phyloP scores from a whole-genome alignment of 1,284 basidiomycete genomes.

The Sanghuangporus weigelae region DNA sequence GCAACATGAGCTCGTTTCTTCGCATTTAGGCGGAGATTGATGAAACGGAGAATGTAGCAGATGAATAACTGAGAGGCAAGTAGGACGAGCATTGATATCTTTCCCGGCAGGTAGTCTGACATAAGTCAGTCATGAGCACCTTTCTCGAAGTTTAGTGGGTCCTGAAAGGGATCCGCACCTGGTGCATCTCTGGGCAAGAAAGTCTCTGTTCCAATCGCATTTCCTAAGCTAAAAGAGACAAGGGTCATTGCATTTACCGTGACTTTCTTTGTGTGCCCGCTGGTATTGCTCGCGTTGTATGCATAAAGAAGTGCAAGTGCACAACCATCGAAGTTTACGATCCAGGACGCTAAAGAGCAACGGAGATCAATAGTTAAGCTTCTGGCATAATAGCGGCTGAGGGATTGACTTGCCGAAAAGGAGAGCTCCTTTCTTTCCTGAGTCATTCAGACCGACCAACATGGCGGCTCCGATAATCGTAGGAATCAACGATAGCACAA shows the following conservation, averaged over 20 bases:
- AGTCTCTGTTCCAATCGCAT: conserved; percentile 57
- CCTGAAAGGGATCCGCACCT: conserved; percentile 31
- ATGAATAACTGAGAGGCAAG: conserved; percentile 47
- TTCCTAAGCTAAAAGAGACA: conserved; percentile 50
- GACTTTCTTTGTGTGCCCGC: conserved; percentile 64
- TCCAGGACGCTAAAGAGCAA: conserved; percentile 38
- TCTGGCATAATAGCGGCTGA: neutral
- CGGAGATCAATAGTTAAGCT: too few species aligned
- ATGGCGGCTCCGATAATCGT: conserved; percentile 57
- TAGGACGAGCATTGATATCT: conserved; percentile 56
- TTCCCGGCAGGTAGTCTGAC: conserved; percentile 37
- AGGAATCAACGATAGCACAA: conserved; percentile 54
- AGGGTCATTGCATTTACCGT: conserved; percentile 61
- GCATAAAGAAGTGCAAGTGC: conserved; percentile 58
- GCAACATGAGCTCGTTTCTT: conserved; percentile 41
- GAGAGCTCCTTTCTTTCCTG: conserved; percentile 46
- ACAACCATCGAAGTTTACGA: conserved; percentile 55
- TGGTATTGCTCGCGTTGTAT: conserved; percentile 62
- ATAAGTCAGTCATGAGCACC: neutral
- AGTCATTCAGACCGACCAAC: conserved; percentile 50
- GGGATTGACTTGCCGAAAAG: conserved; percentile 40
- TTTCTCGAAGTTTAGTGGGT: neutral
- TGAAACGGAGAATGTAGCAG: conserved; percentile 46
- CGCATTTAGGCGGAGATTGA: conserved; percentile 50
- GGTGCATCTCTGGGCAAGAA: conserved; percentile 61